Evolutionary conservation across 2,329 filamentous ascomycete genomes (phyloP).

Genomic region (Xylariales sp.): DNA sequence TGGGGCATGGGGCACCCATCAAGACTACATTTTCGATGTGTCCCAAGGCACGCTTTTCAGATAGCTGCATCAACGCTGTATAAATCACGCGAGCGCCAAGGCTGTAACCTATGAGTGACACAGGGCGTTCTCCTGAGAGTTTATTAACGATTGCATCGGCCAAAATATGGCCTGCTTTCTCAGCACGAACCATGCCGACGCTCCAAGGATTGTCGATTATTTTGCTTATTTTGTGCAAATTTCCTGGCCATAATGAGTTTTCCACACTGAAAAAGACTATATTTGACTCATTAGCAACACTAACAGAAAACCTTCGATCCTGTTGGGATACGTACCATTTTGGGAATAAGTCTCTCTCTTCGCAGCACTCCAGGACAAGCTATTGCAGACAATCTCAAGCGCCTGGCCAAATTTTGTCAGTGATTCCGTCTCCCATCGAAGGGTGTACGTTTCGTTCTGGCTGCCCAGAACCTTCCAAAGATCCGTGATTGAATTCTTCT

Average conservation of each 20-base stretch:
- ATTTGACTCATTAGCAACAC: slow-evolving; percentile 10
- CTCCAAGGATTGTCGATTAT: slow-evolving; percentile 81
- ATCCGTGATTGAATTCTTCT: slow-evolving; percentile 65
- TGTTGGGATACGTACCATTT: slow-evolving; percentile 40
- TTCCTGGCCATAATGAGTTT: slow-evolving; percentile 56
- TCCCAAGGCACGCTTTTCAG: slow-evolving; percentile 75
- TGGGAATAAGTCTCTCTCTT: slow-evolving; percentile 42
- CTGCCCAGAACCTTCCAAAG: slow-evolving; percentile 76
- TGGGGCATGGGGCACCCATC: slow-evolving; percentile 77
- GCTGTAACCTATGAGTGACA: slow-evolving; percentile 78
- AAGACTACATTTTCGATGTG: slow-evolving; percentile 79
- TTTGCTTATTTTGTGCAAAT: slow-evolving; percentile 63
- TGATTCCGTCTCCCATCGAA: slow-evolving; percentile 78
- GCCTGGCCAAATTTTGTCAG: slow-evolving; percentile 74
- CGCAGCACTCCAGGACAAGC: slow-evolving; percentile 74
- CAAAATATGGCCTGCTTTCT: slow-evolving; percentile 66
- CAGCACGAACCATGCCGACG: slow-evolving; percentile 69
- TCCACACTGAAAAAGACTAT: slow-evolving; percentile 53
- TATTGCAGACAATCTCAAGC: slow-evolving; percentile 73
- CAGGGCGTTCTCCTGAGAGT: slow-evolving; percentile 75
- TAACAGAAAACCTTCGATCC: too few relatives aligned
- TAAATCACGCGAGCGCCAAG: slow-evolving; percentile 80
- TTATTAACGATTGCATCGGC: slow-evolving; percentile 80
- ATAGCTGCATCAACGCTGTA: slow-evolving; percentile 71
- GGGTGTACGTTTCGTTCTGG: slow-evolving; percentile 72